A percentile compares a stretch with the other conserved stretches of the same genome.
phyloP scores from a whole-genome alignment of 2,329 filamentous ascomycete species.

The Aureobasidium sp. region DNA sequence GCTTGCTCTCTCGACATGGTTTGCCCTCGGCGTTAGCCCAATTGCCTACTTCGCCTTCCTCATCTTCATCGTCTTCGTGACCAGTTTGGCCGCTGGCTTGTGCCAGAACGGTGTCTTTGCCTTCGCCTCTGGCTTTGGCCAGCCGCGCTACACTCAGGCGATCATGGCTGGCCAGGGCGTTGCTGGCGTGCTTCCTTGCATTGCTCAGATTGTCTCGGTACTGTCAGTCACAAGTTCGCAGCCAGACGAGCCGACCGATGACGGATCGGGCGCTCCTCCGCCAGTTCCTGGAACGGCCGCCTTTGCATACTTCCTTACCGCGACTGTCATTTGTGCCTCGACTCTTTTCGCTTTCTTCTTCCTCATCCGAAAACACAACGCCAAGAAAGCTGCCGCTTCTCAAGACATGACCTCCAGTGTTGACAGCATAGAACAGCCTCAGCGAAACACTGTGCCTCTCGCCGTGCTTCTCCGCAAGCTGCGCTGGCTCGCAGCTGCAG shows the following conservation, averaged over 20 bases:
- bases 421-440: constrained; percentile 27
- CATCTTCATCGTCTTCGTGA: constrained; percentile 71
- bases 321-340: constrained; percentile 64
- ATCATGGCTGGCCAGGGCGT: constrained; percentile 94
- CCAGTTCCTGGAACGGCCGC: constrained; percentile 60
- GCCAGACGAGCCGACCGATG: constrained; percentile 29
- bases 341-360: constrained; percentile 69
- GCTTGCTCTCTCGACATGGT: constrained; percentile 70
- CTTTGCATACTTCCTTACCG: constrained; percentile 86
- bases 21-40: constrained; percentile 57
- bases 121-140: constrained; percentile 77
- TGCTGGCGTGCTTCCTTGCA: constrained; percentile 79
- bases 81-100: constrained; percentile 73
- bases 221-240: constrained; percentile 48
- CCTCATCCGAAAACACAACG: constrained; percentile 52
- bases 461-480: constrained; percentile 67
- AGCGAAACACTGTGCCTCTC: constrained; percentile 51
- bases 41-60: constrained; percentile 71
- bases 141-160: constrained; percentile 85
- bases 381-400: constrained; percentile 21
- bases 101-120: constrained; percentile 94
- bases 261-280: constrained; percentile 29
- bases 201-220: constrained; percentile 81
- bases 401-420: constrained; percentile 12
- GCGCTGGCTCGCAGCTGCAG: constrained; percentile 65